phyloP scores from a whole-genome alignment of 1,284 basidiomycete genomes.

The Irpex rosettiformis region DNA sequence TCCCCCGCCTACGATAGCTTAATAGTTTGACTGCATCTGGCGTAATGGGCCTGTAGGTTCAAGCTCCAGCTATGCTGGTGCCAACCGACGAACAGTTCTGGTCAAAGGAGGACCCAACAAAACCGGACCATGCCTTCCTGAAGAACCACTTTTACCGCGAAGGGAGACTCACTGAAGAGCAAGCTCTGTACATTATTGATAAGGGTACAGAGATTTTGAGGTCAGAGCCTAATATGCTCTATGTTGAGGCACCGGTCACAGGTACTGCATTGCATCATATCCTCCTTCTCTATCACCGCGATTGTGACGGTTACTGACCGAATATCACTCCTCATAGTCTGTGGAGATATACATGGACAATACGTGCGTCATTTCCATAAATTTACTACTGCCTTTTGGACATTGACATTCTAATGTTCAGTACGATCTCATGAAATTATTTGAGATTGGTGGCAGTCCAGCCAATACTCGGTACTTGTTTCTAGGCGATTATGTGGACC shows the following conservation, averaged over 20 bases:
- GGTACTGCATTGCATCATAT: slow-evolving; percentile 44
- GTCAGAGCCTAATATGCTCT: slow-evolving; percentile 80
- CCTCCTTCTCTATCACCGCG: not conserved
- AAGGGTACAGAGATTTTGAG: slow-evolving; percentile 75
- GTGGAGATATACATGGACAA: slow-evolving; percentile 93
- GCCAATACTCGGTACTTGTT: slow-evolving; percentile 93
- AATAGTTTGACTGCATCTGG: not conserved
- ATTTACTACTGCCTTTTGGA: slow-evolving; percentile 18
- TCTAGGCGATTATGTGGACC: slow-evolving; percentile 93
- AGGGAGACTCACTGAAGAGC: slow-evolving; percentile 87
- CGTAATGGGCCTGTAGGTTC: slow-evolving; percentile 55
- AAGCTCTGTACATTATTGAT: slow-evolving; percentile 85
- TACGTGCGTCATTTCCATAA: slow-evolving; percentile 60
- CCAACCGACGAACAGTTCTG: slow-evolving; percentile 96
- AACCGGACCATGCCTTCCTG: slow-evolving; percentile 95
- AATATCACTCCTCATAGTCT: slow-evolving; percentile 47
- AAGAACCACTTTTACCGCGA: slow-evolving; percentile 99
- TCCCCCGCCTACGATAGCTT: not conserved
- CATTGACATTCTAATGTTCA: slow-evolving; percentile 28
- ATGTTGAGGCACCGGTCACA: slow-evolving; percentile 93
- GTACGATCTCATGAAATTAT: slow-evolving; percentile 95
- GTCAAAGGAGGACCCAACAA: slow-evolving; percentile 76
- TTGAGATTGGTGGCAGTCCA: slow-evolving; percentile 92
- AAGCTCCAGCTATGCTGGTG: slow-evolving; percentile 90
- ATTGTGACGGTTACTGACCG: not conserved